phyloP scores from a whole-genome alignment of 805 yeast genomes.

The Myxozyma neotropica region DNA sequence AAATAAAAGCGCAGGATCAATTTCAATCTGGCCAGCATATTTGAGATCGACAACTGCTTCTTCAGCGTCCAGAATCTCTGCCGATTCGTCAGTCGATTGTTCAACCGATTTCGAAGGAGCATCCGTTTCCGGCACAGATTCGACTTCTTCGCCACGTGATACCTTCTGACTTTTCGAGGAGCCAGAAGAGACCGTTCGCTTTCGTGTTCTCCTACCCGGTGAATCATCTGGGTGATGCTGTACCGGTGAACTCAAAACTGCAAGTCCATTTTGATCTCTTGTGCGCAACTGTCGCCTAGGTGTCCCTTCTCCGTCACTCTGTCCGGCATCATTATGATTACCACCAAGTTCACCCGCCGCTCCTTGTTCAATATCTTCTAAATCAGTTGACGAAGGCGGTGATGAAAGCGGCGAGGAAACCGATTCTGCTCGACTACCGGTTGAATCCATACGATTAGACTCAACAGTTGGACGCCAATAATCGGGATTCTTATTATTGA shows the following conservation, averaged over 20 bases:
- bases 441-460: too few species aligned
- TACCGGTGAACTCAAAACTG: background rate
- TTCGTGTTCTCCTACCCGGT: background rate
- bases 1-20: background rate
- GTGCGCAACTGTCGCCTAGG: background rate
- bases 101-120: too few species aligned
- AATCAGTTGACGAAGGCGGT: background rate
- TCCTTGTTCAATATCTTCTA: background rate
- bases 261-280: background rate
- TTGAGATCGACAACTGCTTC: too few species aligned
- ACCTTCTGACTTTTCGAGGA: background rate
- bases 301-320: background rate
- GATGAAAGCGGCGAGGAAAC: constrained; percentile 1
- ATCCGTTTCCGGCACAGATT: too few species aligned
- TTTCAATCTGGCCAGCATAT: background rate
- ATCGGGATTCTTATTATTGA: background rate
- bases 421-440: background rate
- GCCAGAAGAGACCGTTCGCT: background rate
- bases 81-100: background rate
- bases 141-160: too few species aligned
- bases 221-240: background rate
- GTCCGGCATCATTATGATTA: too few species aligned
- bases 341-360: background rate
- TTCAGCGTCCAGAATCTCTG: too few species aligned
- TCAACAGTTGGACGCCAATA: too few species aligned